Evolutionary conservation across 495 filamentous ascomycete species (phyloP).

Genomic region (Stereocaulon alpinum): DNA sequence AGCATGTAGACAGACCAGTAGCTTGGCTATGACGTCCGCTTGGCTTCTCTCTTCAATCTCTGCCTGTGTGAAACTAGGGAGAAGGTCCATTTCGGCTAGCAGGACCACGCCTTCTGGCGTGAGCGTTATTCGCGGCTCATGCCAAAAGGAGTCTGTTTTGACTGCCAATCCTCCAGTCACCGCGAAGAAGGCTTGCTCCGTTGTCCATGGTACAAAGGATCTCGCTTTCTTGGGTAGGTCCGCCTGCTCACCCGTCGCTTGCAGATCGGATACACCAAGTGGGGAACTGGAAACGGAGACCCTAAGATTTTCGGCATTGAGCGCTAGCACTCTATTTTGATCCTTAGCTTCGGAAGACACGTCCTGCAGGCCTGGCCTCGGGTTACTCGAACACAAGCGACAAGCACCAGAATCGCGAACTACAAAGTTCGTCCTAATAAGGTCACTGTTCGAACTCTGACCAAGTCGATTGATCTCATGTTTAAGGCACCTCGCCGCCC

Average conservation of each 20-base stretch:
- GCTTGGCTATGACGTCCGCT: constrained; percentile 25
- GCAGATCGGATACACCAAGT: background rate
- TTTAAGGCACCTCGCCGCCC: background rate
- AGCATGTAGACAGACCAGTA: constrained; percentile 24
- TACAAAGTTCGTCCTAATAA: background rate
- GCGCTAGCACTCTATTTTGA: too few relatives aligned
- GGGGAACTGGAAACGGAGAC: too few relatives aligned
- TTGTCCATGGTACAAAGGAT: background rate
- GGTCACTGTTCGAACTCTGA: background rate
- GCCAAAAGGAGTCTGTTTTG: constrained; percentile 4
- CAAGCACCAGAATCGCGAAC: background rate
- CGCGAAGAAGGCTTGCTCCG: constrained; percentile 27
- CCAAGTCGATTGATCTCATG: background rate
- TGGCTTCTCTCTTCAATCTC: constrained; percentile 24
- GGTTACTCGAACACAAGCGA: background rate
- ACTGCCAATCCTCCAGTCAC: constrained; percentile 32
- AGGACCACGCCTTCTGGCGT: constrained; percentile 17
- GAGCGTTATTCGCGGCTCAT: constrained; percentile 13
- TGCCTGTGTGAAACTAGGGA: background rate
- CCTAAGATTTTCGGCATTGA: too few relatives aligned
- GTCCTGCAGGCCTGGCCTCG: background rate
- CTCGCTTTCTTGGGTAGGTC: background rate
- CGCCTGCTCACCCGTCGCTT: background rate
- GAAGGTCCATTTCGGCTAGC: constrained; percentile 10
- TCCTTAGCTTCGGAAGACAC: background rate